These are phyloP conservation scores for Magnolia sinica DNA, from an alignment of 164 flowering plant genomes.

Conservation along the genomic window DNA sequence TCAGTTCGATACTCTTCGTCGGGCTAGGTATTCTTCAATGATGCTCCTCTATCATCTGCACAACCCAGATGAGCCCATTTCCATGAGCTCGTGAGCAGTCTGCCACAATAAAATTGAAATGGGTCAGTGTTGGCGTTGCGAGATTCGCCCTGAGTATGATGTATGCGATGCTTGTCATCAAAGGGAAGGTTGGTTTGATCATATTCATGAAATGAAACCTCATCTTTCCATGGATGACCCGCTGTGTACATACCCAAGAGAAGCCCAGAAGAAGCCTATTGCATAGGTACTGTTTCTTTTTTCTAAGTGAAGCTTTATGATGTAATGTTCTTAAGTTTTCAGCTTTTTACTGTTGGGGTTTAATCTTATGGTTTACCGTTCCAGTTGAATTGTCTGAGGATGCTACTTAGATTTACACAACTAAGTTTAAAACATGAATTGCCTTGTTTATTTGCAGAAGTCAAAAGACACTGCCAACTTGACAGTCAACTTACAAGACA, in stretches of 20 bases:
- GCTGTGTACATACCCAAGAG: constrained; percentile 82
- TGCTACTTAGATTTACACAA: too few species aligned
- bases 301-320: not conserved
- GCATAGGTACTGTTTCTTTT: constrained; percentile 54
- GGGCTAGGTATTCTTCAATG: constrained; percentile 99
- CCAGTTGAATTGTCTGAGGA: too few species aligned
- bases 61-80: constrained; percentile 99
- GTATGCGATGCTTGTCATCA: constrained; percentile 83
- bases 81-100: constrained; percentile 77
- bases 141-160: constrained; percentile 90
- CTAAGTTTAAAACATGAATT: too few species aligned
- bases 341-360: too few species aligned
- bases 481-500: too few species aligned
- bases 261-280: constrained; percentile 84
- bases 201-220: constrained; percentile 89
- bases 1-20: constrained; percentile 95
- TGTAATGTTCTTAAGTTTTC: too few species aligned
- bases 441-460: not conserved
- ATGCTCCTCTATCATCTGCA: constrained; percentile 99
- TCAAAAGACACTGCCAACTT: not conserved
- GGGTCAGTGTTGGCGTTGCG: constrained; percentile 99
- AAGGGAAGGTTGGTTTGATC: constrained; percentile 73
- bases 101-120: constrained; percentile 86
- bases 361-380: too few species aligned
- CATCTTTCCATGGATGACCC: constrained; percentile 79